phyloP scores from a whole-genome alignment of 495 filamentous ascomycete genomes.

The Tuber microsphaerosporum region DNA sequence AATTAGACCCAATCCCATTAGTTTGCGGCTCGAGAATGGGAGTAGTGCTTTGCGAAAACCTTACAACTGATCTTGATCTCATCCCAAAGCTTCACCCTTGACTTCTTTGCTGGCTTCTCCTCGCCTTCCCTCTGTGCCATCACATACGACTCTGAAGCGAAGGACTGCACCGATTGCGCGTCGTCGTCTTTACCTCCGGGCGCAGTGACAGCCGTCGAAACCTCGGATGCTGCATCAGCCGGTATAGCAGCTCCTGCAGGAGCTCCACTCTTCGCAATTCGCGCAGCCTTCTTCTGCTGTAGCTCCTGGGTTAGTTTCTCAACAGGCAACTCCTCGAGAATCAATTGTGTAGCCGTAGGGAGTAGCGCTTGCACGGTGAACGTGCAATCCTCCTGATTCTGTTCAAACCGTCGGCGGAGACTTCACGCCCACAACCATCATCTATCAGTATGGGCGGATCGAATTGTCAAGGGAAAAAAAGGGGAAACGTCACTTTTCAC shows the following conservation, averaged over 20 bases:
- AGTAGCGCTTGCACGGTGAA: slow-evolving; percentile 95
- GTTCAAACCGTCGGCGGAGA: slow-evolving; percentile 88
- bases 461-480: slow-evolving; percentile 1
- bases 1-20: slow-evolving; percentile 11
- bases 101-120: slow-evolving; percentile 57
- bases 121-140: slow-evolving; percentile 40
- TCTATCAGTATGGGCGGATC: neutral
- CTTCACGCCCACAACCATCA: slow-evolving; percentile 45
- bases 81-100: slow-evolving; percentile 90
- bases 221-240: slow-evolving; percentile 27
- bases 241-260: slow-evolving; percentile 4
- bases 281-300: slow-evolving; percentile 83
- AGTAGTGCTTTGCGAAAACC: slow-evolving; percentile 36
- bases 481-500: slow-evolving; percentile 71
- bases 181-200: slow-evolving; percentile 35
- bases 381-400: slow-evolving; percentile 97
- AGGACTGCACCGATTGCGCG: slow-evolving; percentile 37
- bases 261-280: slow-evolving; percentile 54
- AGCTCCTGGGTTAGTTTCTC: slow-evolving; percentile 84
- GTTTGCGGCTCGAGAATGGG: slow-evolving; percentile 17
- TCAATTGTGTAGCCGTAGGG: slow-evolving; percentile 80
- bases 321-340: slow-evolving; percentile 78
- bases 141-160: slow-evolving; percentile 39
- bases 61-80: slow-evolving; percentile 92
- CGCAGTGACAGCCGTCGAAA: slow-evolving; percentile 8